Conservation (phyloP, 177 flowering plant genomes). For the Vitis hybrid region DNA sequence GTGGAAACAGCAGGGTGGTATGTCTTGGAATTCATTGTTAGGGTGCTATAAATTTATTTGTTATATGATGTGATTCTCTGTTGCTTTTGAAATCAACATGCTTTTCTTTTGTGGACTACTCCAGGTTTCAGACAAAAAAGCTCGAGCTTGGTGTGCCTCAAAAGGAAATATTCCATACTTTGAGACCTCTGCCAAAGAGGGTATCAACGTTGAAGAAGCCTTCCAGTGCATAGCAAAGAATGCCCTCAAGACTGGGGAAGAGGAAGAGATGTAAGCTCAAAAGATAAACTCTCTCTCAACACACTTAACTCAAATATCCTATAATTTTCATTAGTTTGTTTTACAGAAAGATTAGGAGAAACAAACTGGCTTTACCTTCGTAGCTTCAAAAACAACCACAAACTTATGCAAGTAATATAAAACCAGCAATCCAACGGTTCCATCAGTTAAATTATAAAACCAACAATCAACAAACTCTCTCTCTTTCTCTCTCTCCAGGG, state of each 20-base stretch:
- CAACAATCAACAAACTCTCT: too few relatives aligned
- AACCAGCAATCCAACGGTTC: too few relatives aligned
- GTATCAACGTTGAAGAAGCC: slow-evolving; percentile 87
- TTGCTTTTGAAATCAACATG: not conserved
- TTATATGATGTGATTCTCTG: not conserved
- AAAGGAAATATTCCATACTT: slow-evolving; percentile 97
- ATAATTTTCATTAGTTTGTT: too few relatives aligned
- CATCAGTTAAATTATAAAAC: too few relatives aligned
- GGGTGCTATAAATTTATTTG: not conserved
- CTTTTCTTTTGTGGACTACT: slow-evolving; percentile 1
- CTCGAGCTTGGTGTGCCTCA: slow-evolving; percentile 96
- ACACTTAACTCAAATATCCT: too few relatives aligned
- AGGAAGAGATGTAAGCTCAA: slow-evolving; percentile 87
- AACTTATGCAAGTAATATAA: too few relatives aligned
- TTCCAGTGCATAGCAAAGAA: slow-evolving; percentile 89
- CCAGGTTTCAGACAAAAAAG: slow-evolving; percentile 95
- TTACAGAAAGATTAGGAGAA: too few relatives aligned
- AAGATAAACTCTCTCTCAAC: not conserved
- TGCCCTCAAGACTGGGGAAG: slow-evolving; percentile 83
- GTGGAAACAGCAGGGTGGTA: slow-evolving; percentile 97
- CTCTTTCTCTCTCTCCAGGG: too few relatives aligned
- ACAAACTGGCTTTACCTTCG: too few relatives aligned
- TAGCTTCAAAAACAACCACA: too few relatives aligned
- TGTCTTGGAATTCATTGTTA: slow-evolving; percentile 10
- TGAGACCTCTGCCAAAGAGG: slow-evolving; percentile 98